Evolutionary conservation across 371 early-diverging fungal species (phyloP), one percentile per base, ranked within the genome.

Genomic region (Mortierella polycephala): DNA sequence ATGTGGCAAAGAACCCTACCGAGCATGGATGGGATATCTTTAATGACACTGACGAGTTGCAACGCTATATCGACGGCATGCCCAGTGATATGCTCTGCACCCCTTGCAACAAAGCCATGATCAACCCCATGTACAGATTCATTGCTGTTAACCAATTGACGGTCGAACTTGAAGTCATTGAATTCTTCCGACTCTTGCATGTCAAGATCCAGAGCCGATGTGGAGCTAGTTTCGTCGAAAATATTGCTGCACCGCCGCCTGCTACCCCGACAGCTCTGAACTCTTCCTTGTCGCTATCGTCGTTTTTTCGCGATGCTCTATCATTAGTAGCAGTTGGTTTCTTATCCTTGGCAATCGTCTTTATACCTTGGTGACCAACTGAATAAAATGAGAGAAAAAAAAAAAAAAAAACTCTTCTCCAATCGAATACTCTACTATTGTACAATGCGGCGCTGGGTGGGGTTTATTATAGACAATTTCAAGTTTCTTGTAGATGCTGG

Each of bases 71-170:
- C 12, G 54, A 61, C 41, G 11, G 39, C 13, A 45, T 70, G 4
- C 70, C 75, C 1, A 41, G 12, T 2, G 10, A 13, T 0, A 39
- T 70, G 45, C 8, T 75, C 10, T 75, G 70, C 14, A 75, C 75
- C 12, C 41, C 49, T 9, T 75, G 75, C 23, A 75, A 57, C 20
- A 61, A 75, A 52, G 62, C 70, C 42, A 75, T 75, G 62, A 40
- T 75, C 55, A 70, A 60, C 11, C 75, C 75, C 2, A n/a, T 75
- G 55, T 37, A 39, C 4, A 40, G 13, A 12, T 70, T 54, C 54
- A 70, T 70, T 39, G 30, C 61, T 12, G 41, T 69, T 1, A 51
- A 55, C 13, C 66, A 62, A 23, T 47, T 71, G 20, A 30, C 44
- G 0, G 30, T 71, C 21, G 67, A 66, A 16, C 50, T 67, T 0